Base-by-base conservation (phyloP, 2,329 filamentous ascomycete genomes). In the Gaeumannomyces sp. region DNA sequence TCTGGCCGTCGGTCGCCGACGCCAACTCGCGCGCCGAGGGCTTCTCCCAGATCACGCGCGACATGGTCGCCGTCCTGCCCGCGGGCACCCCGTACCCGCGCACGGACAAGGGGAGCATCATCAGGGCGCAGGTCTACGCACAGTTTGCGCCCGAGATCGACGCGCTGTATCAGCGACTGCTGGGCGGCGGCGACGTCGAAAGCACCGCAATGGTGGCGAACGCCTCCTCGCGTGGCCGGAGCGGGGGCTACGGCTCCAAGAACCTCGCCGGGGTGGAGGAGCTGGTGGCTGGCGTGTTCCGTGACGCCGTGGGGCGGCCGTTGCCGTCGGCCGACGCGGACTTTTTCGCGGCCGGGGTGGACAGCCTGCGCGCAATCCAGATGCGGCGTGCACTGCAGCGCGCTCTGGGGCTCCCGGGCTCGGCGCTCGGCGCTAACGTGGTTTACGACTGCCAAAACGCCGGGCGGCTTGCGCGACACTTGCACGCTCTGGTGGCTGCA, bases 21-120 rank as follows among this genome's bases (percentile, higher is more conserved):
- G 78, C 78, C 29, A 81, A 81, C 65, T 65, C 65, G 2, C 70
- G 73, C 3, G 74, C 78, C 3, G 79, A 81, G 59, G 72, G 73
- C n/a, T 79, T 79, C 65, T 77, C 78, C 0, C 78, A 78, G 57
- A 76, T 81, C 22, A 72, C 78, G 1, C 72, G 72, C n/a, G 78
- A 79, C 28, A 76, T 79, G 72, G 70, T 80, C 28, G 68, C 70
- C 10, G 67, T 75, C 2, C 64, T 80, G 3, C 71, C 74, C 2
- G 66, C 65, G 8, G 71, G 72, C 25, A 67, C 74, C 3, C 71
- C 73, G 31, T 79, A 76, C 59, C 77, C 78, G 2, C 72, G 71
- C 22, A 81, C 79, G 0, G 80, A 81, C 66, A 81, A 82, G 70
- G 76, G 76, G 2, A 80, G 76, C 14, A 77, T 81, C 67, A 81